Conservation (phyloP, 306 rosid genomes). For the Dalbergia cochinchinensis region DNA sequence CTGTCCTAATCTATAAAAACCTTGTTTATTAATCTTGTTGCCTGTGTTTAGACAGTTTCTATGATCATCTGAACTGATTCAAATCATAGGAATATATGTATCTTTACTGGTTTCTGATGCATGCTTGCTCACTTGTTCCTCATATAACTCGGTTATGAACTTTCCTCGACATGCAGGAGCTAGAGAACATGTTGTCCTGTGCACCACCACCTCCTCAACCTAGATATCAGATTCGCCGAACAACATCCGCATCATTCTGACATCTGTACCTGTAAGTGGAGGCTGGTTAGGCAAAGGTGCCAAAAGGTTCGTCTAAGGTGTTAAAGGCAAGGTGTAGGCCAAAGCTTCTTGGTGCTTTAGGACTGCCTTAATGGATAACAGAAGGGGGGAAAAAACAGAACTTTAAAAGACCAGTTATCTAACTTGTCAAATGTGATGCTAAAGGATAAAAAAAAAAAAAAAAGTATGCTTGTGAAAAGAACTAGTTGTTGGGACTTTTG, state of each 20-base stretch:
- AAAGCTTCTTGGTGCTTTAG: neutral
- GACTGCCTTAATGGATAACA: neutral
- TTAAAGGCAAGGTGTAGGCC: too few relatives aligned
- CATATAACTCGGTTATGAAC: neutral
- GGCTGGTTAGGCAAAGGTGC: neutral
- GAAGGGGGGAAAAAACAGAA: neutral
- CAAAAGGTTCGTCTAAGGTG: neutral
- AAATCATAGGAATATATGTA: neutral
- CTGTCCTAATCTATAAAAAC: neutral
- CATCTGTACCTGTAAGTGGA: conserved; percentile 48
- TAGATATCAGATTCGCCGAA: conserved; percentile 92
- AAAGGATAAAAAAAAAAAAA: neutral
- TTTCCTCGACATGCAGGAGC: conserved; percentile 68
- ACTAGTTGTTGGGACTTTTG: neutral
- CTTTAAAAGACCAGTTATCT: neutral
- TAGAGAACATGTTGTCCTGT: conserved; percentile 71
- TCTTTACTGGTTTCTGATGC: conserved; percentile 11
- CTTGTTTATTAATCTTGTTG: neutral
- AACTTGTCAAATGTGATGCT: conserved; percentile 3
- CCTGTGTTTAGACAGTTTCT: neutral
- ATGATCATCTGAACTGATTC: neutral
- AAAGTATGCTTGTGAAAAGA: neutral
- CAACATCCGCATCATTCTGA: conserved; percentile 80
- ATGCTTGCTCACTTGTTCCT: neutral
- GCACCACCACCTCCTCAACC: conserved; percentile 86